Base-by-base conservation (phyloP, 257 asterid genomes). In the Solanum ossicruentum region DNA sequence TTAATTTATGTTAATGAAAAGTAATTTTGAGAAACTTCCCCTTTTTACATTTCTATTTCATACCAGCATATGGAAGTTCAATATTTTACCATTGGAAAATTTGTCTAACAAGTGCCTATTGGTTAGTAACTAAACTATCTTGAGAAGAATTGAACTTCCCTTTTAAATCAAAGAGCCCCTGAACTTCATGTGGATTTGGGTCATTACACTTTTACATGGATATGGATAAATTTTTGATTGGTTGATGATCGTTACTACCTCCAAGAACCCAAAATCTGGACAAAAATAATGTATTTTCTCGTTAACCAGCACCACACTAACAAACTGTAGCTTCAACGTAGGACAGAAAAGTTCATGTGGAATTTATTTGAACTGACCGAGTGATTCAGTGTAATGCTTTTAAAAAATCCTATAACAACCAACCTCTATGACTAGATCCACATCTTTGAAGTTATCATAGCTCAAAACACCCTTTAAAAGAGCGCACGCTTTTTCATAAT, bases 401-500 rank as follows among this genome's bases (percentile, higher is more conserved):
- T 20, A 17, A 41, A 71, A 18, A 58, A 28, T 73, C 28, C 49
- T 21, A 67, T 58, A 54, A 55, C 45, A 10, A 26, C n/a, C 55
- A 90, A 96, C 99, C 99, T 97, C 99, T 88, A 97, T 95, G 89
- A 95, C 99, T 97, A 97, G 87, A 91, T 97, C 98, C 56, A 97
- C 97, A 77, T 97, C 98, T 87, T 92, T 89, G 88, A 97, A 97
- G 94, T 94, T 89, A 80, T 93, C 98, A 78, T 95, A 97, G 88
- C 93, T 98, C 21, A 97, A 94, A 21, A 70, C 85, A 52, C 99
- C 99, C 86, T 91, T 95, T 86, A 95, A 97, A 84, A 95, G 84
- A 56, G 94, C 86, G 58, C 91, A 69, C 15, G 95, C 91, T 89
- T 90, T 95, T 39, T 95, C 97, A 80, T 91, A 89, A 89, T 94